phyloP scores from a whole-genome alignment of 2,329 filamentous ascomycete species.

The Colletotrichum somersetense region DNA sequence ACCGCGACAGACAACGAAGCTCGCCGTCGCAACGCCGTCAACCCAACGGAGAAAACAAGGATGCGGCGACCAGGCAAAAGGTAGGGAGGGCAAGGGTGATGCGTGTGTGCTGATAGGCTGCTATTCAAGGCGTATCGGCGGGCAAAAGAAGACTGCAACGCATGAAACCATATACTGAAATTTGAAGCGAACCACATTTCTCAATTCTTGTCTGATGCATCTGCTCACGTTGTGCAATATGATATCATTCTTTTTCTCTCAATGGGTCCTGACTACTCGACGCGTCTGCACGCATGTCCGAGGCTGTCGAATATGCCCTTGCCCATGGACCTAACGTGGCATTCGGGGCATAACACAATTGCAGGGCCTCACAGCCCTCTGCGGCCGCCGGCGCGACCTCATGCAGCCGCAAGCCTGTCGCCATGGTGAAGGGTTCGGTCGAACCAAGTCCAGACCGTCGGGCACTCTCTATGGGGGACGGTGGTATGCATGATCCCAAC shows the following conservation, averaged over 20 bases:
- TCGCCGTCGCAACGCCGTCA: neutral
- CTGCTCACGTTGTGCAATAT: slow-evolving; percentile 16
- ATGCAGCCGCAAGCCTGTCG: slow-evolving; percentile 15
- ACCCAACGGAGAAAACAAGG: slow-evolving; percentile 36
- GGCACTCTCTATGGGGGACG: slow-evolving; percentile 2
- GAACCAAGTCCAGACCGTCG: slow-evolving; percentile 26
- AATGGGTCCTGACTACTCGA: neutral
- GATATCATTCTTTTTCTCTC: slow-evolving; percentile 14
- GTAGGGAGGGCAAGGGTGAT: neutral
- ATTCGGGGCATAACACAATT: slow-evolving; percentile 9
- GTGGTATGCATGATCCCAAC: neutral
- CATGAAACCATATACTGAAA: slow-evolving; percentile 40
- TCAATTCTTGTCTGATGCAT: neutral
- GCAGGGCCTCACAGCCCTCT: slow-evolving; percentile 29
- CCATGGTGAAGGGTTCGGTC: slow-evolving; percentile 6
- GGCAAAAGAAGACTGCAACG: slow-evolving; percentile 53
- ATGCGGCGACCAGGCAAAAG: slow-evolving; percentile 4
- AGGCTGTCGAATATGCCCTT: neutral
- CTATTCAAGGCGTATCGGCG: slow-evolving; percentile 59
- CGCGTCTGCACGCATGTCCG: neutral
- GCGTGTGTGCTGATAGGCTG: slow-evolving; percentile 51
- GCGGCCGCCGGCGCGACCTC: slow-evolving; percentile 18
- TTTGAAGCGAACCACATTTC: slow-evolving; percentile 31
- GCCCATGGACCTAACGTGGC: neutral
- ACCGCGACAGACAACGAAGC: slow-evolving; percentile 5